These are phyloP conservation scores for Ramalina intermedia DNA, from an alignment of 495 filamentous ascomycete genomes.

Conservation along the genomic window DNA sequence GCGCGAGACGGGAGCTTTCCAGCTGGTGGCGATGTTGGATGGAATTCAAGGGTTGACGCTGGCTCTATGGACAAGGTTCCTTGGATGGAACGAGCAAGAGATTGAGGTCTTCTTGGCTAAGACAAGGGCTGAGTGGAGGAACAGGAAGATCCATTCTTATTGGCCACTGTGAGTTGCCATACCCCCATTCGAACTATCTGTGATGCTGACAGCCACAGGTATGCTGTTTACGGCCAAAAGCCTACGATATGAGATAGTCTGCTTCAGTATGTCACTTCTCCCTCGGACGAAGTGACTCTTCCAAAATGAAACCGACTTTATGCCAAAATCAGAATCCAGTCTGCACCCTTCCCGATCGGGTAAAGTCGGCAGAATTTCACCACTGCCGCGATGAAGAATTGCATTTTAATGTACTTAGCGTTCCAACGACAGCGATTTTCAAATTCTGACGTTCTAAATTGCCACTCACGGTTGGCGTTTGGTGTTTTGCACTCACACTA, in stretches of 20 bases:
- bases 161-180: conserved; percentile 1
- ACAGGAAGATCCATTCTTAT: conserved; percentile 29
- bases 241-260: neutral
- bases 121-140: conserved; percentile 36
- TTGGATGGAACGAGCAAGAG: conserved; percentile 40
- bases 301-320: no score
- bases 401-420: no score
- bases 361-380: no score
- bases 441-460: no score
- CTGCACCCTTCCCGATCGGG: no score
- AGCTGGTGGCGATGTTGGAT: conserved; percentile 28
- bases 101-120: conserved; percentile 39
- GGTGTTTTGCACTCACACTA: no score
- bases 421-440: no score
- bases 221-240: conserved; percentile 1
- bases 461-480: no score
- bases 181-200: neutral
- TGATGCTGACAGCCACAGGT: neutral
- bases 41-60: conserved; percentile 29
- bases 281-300: no score
- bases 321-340: no score
- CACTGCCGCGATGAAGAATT: no score
- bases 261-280: no score
- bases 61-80: conserved; percentile 35
- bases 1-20: conserved; percentile 13